phyloP scores from a whole-genome alignment of 805 yeast species.

The Yarrowia bubula region DNA sequence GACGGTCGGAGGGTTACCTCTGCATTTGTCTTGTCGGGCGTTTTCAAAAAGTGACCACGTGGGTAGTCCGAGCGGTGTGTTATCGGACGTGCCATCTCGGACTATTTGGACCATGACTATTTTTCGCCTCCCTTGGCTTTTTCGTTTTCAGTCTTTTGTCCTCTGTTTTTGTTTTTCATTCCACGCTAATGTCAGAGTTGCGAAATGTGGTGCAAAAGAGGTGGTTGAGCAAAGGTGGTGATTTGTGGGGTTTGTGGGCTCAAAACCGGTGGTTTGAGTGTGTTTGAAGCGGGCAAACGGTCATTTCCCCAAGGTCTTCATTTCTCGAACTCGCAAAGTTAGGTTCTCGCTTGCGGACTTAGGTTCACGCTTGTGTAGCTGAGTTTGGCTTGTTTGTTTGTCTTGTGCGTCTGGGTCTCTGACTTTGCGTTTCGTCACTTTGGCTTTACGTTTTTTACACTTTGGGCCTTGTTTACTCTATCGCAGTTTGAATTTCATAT shows the following conservation, averaged over 20 bases:
- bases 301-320: too few relatives aligned
- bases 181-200: not conserved
- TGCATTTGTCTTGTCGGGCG: not conserved
- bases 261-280: too few relatives aligned
- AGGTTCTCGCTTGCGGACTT: conserved; percentile 16
- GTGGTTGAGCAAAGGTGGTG: too few relatives aligned
- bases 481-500: conserved; percentile 19
- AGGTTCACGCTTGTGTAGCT: conserved; percentile 15
- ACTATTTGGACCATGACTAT: not conserved
- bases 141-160: not conserved
- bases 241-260: too few relatives aligned
- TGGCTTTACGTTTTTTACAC: not conserved
- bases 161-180: too few relatives aligned
- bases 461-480: conserved; percentile 14
- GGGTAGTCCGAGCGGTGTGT: conserved; percentile 16
- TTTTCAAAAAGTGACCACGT: conserved; percentile 14
- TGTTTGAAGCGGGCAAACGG: too few relatives aligned
- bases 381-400: not conserved
- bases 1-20: too few relatives aligned
- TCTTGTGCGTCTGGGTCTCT: too few relatives aligned
- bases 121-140: not conserved
- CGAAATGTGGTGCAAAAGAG: too few relatives aligned
- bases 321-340: too few relatives aligned
- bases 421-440: not conserved
- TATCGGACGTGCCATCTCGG: conserved; percentile 14